Evolutionary conservation across 1,139 yeast genomes (phyloP), one percentile per base, ranked within the genome.

Genomic region (Protomyces inouyei): DNA sequence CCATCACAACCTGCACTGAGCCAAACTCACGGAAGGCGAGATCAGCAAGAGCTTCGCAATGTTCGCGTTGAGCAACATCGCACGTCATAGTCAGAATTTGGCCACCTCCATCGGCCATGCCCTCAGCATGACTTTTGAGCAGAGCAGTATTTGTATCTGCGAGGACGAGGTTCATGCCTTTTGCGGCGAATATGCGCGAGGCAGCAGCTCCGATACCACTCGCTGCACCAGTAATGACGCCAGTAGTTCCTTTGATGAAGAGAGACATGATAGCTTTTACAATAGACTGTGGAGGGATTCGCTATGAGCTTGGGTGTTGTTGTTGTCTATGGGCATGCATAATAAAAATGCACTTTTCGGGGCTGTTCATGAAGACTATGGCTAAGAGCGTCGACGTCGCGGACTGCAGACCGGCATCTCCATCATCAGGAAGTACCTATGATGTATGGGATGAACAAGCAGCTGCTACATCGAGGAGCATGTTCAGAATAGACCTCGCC

Each of bases 181-280:
- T 66, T n/a, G 68, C 51, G 6, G 73, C 72, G 68, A 71, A 72
- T 48, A 67, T 67, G 38, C 69, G 67, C 25, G 74, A 73, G 23
- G 72, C 72, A 1, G 74, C 73, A 14, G 72, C 69, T 43, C 74
- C 74, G 65, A 72, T 72, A 25, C 74, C 74, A 21, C 72, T 69
- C n/a, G 73, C 74, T 6, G 69, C 64, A 18, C 74, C 74, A 14
- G 73, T 66, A 56, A 72, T 71, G 45, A 60, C 64, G 23, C 57
- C 64, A 3, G 64, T 60, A 23, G 54, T 43, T 32, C 64, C 64
- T 23, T 32, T 52, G 10, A 48, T 23, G 28, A 57, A 57, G 37
- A 57, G 38, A 9, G 48, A 43, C 55, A 37, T 38, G 61, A 36
- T 45, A 28, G 32, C 32, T 28, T 28, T 4, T 28, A 28, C 32